Evolutionary conservation across 495 filamentous ascomycete species (phyloP).

Genomic region (Xylaria venustula): DNA sequence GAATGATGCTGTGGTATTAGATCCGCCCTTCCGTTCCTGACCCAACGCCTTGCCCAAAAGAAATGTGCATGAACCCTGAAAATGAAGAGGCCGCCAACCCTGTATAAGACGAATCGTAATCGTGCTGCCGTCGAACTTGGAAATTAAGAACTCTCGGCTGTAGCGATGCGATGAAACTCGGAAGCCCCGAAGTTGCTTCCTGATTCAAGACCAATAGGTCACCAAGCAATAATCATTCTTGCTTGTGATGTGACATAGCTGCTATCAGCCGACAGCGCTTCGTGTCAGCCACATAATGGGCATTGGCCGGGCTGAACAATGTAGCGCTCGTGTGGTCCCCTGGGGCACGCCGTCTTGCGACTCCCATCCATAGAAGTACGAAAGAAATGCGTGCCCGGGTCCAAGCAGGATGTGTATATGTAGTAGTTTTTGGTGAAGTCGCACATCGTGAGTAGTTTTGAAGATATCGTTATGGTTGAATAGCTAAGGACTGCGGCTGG

Average conservation of each 20-base stretch:
- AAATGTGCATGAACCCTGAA: neutral
- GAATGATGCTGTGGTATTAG: neutral
- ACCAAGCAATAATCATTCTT: neutral
- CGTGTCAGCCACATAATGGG: slow-evolving; percentile 53
- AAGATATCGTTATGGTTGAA: neutral
- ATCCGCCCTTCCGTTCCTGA: neutral
- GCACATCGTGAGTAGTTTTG: slow-evolving; percentile 59
- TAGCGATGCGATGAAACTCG: neutral
- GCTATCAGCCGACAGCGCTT: neutral
- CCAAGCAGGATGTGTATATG: slow-evolving; percentile 68
- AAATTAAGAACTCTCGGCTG: neutral
- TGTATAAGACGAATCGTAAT: neutral
- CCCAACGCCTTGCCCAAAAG: slow-evolving; percentile 5
- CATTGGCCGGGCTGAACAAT: slow-evolving; percentile 69
- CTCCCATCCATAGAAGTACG: slow-evolving; percentile 63
- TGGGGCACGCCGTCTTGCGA: slow-evolving; percentile 58
- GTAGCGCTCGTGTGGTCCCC: slow-evolving; percentile 72
- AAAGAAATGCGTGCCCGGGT: slow-evolving; percentile 67
- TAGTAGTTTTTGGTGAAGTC: slow-evolving; percentile 76
- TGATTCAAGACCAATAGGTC: neutral
- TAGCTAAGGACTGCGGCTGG: neutral
- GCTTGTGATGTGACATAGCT: neutral
- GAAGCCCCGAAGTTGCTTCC: neutral
- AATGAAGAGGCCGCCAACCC: neutral
- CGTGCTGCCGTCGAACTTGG: neutral